A percentile compares a stretch with the other conserved stretches of the same genome.
phyloP scores from a whole-genome alignment of 306 rosid genomes.

The Medicago lupulina region DNA sequence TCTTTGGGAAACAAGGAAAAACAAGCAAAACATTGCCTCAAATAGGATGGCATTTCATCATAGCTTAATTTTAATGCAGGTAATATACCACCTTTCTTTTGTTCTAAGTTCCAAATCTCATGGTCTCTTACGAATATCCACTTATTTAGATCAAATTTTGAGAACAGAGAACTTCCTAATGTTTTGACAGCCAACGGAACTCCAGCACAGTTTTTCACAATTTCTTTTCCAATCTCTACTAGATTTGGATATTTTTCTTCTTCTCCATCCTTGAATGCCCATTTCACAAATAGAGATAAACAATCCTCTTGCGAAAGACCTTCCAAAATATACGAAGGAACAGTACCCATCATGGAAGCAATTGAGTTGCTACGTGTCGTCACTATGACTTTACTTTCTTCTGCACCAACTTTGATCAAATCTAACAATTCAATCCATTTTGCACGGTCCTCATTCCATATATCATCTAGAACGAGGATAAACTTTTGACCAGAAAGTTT shows the following conservation, averaged over 20 bases:
- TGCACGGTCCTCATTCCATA: too few species aligned
- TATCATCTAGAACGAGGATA: too few species aligned
- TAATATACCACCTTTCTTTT: not conserved
- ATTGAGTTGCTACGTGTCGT: too few species aligned
- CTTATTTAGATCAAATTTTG: not conserved
- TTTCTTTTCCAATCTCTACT: not conserved
- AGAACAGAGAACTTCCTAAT: too few species aligned
- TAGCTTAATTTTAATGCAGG: constrained; percentile 24
- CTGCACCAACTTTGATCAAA: too few species aligned
- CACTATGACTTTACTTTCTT: too few species aligned
- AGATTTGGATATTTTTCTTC: not conserved
- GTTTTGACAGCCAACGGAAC: constrained; percentile 11
- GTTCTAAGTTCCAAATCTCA: not conserved
- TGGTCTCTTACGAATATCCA: constrained; percentile 16
- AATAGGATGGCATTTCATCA: constrained; percentile 34
- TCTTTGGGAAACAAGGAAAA: not conserved
- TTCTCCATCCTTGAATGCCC: constrained; percentile 28
- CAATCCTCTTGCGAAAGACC: not conserved
- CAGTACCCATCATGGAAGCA: too few species aligned
- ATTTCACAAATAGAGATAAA: constrained; percentile 11
- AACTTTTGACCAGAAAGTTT: too few species aligned
- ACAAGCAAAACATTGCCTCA: not conserved
- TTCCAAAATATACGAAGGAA: not conserved
- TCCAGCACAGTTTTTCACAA: constrained; percentile 31
- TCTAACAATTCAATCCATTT: too few species aligned